Conservation (phyloP, 257 asterid genomes). For the Solanum okadae region DNA sequence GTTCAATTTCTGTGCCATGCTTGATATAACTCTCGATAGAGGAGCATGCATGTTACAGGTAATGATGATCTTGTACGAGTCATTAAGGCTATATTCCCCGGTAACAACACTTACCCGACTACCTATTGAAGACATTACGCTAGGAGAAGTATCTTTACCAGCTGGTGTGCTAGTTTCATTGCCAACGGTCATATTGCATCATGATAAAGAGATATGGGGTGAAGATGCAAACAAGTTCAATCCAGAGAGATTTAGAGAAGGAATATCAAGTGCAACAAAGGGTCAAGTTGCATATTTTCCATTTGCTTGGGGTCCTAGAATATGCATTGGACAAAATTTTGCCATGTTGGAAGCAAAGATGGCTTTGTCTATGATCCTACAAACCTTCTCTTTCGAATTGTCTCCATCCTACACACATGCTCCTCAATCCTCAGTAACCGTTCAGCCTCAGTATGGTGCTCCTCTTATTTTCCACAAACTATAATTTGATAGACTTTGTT, state of each 20-base stretch:
- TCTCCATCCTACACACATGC: conserved; percentile 24
- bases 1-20: background rate
- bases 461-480: conserved; percentile 14
- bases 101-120: background rate
- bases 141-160: conserved; percentile 19
- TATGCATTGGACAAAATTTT: conserved; percentile 25
- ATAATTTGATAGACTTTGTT: background rate
- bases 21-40: background rate
- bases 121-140: background rate
- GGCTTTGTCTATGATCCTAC: conserved; percentile 28
- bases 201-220: conserved; percentile 22
- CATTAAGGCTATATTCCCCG: conserved; percentile 25
- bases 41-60: conserved; percentile 1
- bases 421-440: background rate
- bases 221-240: conserved; percentile 22
- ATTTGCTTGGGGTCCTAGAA: conserved; percentile 28
- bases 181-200: conserved; percentile 16
- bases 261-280: conserved; percentile 4
- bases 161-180: conserved; percentile 4
- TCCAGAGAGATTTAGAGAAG: too few species aligned
- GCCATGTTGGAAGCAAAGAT: conserved; percentile 24
- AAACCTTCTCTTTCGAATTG: conserved; percentile 14
- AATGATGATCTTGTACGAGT: conserved; percentile 13
- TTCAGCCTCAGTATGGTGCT: conserved; percentile 29
- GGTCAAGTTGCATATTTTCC: conserved; percentile 15